These are phyloP conservation scores for Sphaerulina vaccinii DNA, from an alignment of 2,329 filamentous ascomycete species.

Conservation along the genomic window DNA sequence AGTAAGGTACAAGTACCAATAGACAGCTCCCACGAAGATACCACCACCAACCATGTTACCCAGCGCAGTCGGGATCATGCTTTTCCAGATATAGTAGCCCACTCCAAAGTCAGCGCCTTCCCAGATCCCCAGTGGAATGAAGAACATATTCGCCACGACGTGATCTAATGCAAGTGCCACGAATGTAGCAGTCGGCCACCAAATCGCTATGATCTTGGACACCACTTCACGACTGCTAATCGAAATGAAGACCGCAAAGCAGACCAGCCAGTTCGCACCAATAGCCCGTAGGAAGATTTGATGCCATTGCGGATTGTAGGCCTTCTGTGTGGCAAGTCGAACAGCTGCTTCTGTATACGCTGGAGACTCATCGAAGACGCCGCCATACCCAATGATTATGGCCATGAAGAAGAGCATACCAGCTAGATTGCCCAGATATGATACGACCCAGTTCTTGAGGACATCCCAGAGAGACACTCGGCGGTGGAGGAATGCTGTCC, in stretches of 20 bases:
- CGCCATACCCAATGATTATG: constrained; percentile 34
- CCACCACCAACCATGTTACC: constrained; percentile 60
- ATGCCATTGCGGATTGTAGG: constrained; percentile 49
- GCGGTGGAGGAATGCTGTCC: constrained; percentile 26
- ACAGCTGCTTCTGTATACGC: constrained; percentile 48
- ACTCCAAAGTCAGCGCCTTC: constrained; percentile 48
- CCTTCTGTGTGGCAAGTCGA: constrained; percentile 50
- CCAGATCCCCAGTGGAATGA: constrained; percentile 51
- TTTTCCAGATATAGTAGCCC: constrained; percentile 58
- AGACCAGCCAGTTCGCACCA: constrained; percentile 58
- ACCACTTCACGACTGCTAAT: constrained; percentile 51
- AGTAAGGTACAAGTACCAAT: constrained; percentile 43
- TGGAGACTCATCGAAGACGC: constrained; percentile 33
- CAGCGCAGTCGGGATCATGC: constrained; percentile 52
- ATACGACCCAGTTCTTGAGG: constrained; percentile 23
- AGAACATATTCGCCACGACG: constrained; percentile 56
- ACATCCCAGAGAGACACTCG: constrained; percentile 23
- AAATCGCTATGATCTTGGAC: constrained; percentile 56
- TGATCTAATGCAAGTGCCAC: constrained; percentile 51
- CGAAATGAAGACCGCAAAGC: constrained; percentile 51
- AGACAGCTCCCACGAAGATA: constrained; percentile 58
- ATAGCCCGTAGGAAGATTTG: constrained; percentile 56
- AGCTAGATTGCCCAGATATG: constrained; percentile 35
- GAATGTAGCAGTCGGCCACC: constrained; percentile 56
- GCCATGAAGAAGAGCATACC: constrained; percentile 35